A percentile compares a stretch with the other conserved stretches of the same genome.
Evolutionary conservation across 2,329 filamentous ascomycete species (phyloP).

Genomic region (Neospermospora avenae): DNA sequence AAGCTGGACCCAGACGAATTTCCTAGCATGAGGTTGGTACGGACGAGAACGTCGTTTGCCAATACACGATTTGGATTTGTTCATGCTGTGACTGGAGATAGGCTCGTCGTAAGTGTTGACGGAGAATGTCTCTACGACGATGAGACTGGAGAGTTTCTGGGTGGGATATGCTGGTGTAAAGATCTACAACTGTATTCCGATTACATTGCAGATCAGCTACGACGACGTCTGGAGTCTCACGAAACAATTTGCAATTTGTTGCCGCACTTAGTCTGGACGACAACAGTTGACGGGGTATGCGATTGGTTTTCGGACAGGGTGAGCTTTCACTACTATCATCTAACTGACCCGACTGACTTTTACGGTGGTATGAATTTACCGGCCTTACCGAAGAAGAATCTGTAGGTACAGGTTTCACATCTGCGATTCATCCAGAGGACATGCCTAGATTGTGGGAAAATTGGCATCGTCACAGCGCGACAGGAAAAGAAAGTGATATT

Average conservation of each 20-base stretch:
- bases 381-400: conserved; percentile 22
- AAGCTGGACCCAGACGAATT: conserved; percentile 14
- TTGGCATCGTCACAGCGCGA: conserved; percentile 10
- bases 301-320: conserved; percentile 28
- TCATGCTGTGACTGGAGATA: conserved; percentile 16
- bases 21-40: conserved; percentile 17
- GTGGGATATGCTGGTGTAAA: conserved; percentile 26
- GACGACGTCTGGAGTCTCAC: conserved; percentile 18
- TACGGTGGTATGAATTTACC: conserved; percentile 30
- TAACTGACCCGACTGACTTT: not conserved
- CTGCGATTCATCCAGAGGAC: conserved; percentile 23
- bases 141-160: conserved; percentile 24
- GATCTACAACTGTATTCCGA: conserved; percentile 22
- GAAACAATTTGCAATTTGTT: conserved; percentile 27
- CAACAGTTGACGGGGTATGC: conserved; percentile 15
- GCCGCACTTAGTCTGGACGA: conserved; percentile 29
- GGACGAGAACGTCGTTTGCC: conserved; percentile 9
- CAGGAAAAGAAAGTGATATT: conserved; percentile 14
- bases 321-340: not conserved
- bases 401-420: conserved; percentile 11
- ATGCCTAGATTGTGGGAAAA: conserved; percentile 9
- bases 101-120: conserved; percentile 15
- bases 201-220: conserved; percentile 16
- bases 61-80: conserved; percentile 22
- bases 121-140: conserved; percentile 30